Base-by-base conservation (phyloP, 208 protist species). In the Acanthamoeba sp. region DNA sequence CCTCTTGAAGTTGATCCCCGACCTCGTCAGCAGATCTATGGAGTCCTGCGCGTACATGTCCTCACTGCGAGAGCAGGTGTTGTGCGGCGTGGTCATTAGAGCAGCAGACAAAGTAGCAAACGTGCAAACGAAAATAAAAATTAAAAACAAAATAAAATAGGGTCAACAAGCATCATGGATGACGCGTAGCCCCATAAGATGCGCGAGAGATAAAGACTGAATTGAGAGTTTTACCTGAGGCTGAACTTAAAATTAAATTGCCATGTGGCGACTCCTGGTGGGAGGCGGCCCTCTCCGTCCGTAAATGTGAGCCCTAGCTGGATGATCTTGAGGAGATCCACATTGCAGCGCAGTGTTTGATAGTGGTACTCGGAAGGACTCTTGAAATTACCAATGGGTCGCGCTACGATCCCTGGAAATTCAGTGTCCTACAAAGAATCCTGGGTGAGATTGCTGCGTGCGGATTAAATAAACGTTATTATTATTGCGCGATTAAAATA, bases 211-310 rank as follows among this genome's bases (percentile, higher is more conserved):
- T 29, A 12, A n/a, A 64, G n/a, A 73, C 18, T 50, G 27, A 48
- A 93, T 27, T 20, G 66, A 64, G 38, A 64, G 16, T 95, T 82
- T 34, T 94, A 98, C 97, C 38, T 95, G 52, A 99, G 96, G 85
- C 97, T 99, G 97, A 99, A 99, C 71, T 98, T 98, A 95, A 99
- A 99, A 97, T 99, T 99, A 95, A 99, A 99, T 97, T 99, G 99
- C 99, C 99, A 99, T 9, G 99, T 99, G 76, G 97, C 99, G 57
- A 97, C 97, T 94, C 87, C 94, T 85, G 98, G 97, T 16, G 99
- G 98, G 24, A 99, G 96, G 85, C 99, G 98, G 64, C 99, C 99
- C 57, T 99, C 96, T 59, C 98, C 98, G 96, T 99, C 99, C 29
- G 98, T 97, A 82, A 99, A 98, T 0, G 99, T 99, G 80, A 99